Evolutionary conservation across 2,329 filamentous ascomycete species (phyloP).

Genomic region (Seiridium cupressi): DNA sequence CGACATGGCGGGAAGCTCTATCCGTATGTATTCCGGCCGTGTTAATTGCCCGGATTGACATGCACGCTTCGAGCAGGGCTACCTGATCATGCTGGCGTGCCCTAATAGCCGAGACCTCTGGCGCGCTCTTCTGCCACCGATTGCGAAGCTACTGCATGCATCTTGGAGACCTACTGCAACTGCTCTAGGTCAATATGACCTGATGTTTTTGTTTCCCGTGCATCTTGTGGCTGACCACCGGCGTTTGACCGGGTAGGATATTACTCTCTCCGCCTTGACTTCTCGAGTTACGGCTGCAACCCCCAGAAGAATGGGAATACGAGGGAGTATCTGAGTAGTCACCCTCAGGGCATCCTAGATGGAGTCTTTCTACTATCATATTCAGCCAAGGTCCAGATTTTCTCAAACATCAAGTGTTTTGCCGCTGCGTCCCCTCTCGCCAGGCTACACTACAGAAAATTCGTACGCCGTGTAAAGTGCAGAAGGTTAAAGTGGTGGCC

Average conservation of each 20-base stretch:
- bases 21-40: background rate
- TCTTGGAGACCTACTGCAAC: background rate
- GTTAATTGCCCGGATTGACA: background rate
- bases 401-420: slow-evolving; percentile 23
- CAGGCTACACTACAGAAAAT: slow-evolving; percentile 15
- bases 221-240: background rate
- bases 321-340: too few relatives aligned
- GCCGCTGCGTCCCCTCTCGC: slow-evolving; percentile 19
- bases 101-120: background rate
- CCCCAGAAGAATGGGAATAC: too few relatives aligned
- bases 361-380: too few relatives aligned
- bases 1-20: background rate
- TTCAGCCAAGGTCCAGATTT: background rate
- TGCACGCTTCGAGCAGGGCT: background rate
- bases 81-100: background rate
- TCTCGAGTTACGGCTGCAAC: too few relatives aligned
- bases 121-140: background rate
- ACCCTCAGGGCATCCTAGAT: too few relatives aligned
- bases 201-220: background rate
- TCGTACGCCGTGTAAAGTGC: background rate
- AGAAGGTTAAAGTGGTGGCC: slow-evolving; percentile 13
- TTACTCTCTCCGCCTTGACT: background rate
- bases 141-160: background rate
- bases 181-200: background rate
- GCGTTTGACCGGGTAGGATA: background rate